Percentiles rank a stretch among this genome's conserved stretches.
These are phyloP conservation scores for Exophiala alcalophila DNA, from an alignment of 2,329 filamentous ascomycete genomes.

Conservation along the genomic window DNA sequence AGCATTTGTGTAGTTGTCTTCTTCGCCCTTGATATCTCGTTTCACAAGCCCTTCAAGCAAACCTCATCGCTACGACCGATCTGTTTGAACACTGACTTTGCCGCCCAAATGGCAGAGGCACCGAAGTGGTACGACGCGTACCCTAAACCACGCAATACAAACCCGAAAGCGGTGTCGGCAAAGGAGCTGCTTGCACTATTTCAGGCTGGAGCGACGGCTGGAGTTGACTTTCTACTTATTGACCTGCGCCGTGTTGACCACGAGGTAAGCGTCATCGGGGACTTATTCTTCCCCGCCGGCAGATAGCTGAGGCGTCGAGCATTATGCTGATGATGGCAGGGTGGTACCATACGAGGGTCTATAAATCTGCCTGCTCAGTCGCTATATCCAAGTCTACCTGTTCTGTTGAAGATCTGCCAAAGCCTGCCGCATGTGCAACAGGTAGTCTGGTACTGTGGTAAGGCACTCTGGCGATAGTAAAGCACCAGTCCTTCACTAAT, in stretches of 20 bases:
- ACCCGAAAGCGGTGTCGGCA: slow-evolving; percentile 32
- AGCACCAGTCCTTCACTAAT: neutral
- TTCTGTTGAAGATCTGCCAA: slow-evolving; percentile 36
- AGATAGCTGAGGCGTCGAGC: neutral
- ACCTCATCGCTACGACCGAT: too few species aligned
- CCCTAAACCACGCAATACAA: slow-evolving; percentile 19
- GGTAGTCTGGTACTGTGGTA: slow-evolving; percentile 45
- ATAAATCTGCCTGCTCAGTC: slow-evolving; percentile 48
- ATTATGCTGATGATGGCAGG: slow-evolving; percentile 38
- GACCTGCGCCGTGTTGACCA: slow-evolving; percentile 48
- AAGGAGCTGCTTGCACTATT: slow-evolving; percentile 41
- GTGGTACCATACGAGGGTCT: slow-evolving; percentile 60
- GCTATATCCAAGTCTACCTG: slow-evolving; percentile 39
- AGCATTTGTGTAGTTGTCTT: too few species aligned
- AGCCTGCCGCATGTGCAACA: slow-evolving; percentile 34
- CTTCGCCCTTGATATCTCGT: too few species aligned
- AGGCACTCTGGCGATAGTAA: slow-evolving; percentile 19
- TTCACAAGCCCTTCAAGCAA: too few species aligned
- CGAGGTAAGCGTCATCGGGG: slow-evolving; percentile 37
- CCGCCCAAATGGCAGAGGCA: slow-evolving; percentile 6
- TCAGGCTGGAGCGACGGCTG: slow-evolving; percentile 32
- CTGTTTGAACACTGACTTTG: neutral
- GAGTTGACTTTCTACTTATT: slow-evolving; percentile 43
- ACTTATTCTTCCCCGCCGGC: neutral
- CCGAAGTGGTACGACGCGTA: slow-evolving; percentile 21